Base-by-base conservation (phyloP, 2,329 filamentous ascomycete genomes). In the Sclerotinia nivalis region DNA sequence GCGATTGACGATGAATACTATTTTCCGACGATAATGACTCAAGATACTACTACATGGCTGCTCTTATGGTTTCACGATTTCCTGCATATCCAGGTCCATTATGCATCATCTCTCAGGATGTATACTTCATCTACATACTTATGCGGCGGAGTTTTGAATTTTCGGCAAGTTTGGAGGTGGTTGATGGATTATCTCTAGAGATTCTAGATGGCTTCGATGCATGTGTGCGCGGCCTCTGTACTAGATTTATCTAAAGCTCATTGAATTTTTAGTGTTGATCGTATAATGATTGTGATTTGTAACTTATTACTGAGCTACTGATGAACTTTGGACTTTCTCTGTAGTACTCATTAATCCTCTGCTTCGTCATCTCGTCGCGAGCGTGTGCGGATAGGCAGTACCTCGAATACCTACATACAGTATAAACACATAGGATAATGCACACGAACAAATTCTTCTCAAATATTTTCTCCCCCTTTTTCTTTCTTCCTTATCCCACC, bases 21-120 rank as follows among this genome's bases (percentile, higher is more conserved):
- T 52, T 56, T 69, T 28, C 34, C 61, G 10, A 52, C 31, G 61
- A 65, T 65, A 28, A 64, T 64, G 61, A 64, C 31, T 52, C 31
- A 40, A 52, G 47, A 65, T 43, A 22, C 34, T 28, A 60, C 56
- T 22, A 52, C 34, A 65, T 52, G 47, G 34, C 49, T 65, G 31
- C 52, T 52, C 40, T 43, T 28, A 65, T 40, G 47, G n/a, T 52
- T 52, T 43, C 40, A 52, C 4, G 61, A 28, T 28, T 52, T 40
- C 13, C 47, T 40, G 47, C 22, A 52, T 65, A 40, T 6, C 34
- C 22, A 52, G 34, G 28, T 65, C 15, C 15, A 52, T 65, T 20
- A 52, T 52, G 15, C 2, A 37, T 28, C n/a, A 65, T 65, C 9
- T 28, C n/a, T 28, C 9, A 43, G 5, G 22, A 20, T 8, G n/a